Percentiles rank a stretch among this genome's conserved stretches.
These are phyloP conservation scores for Penicillium sumatraense DNA, from an alignment of 2,329 filamentous ascomycete genomes.

Conservation along the genomic window DNA sequence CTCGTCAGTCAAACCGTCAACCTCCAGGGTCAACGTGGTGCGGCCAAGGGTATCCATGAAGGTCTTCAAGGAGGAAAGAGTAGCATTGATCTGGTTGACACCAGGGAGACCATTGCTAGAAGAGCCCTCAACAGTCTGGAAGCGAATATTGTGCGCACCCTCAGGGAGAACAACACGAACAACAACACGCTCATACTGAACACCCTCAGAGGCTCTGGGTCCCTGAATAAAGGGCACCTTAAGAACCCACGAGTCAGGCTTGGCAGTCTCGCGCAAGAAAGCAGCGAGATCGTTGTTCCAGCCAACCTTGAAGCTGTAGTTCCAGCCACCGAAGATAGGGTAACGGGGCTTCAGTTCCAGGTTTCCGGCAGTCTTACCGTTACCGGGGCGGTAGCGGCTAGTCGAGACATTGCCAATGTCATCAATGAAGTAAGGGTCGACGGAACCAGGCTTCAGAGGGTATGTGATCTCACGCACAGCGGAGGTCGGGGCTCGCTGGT, in stretches of 20 bases:
- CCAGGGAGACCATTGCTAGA: slow-evolving; percentile 70
- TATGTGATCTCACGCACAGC: slow-evolving; percentile 83
- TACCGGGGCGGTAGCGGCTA: slow-evolving; percentile 72
- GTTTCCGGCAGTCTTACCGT: slow-evolving; percentile 57
- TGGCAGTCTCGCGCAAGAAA: slow-evolving; percentile 68
- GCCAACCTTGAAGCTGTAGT: slow-evolving; percentile 94
- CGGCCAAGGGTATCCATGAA: slow-evolving; percentile 94
- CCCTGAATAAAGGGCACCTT: slow-evolving; percentile 94
- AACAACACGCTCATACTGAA: slow-evolving; percentile 81
- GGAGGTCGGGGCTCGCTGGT: slow-evolving; percentile 75
- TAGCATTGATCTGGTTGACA: slow-evolving; percentile 54
- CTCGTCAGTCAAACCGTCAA: slow-evolving; percentile 88
- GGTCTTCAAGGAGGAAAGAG: slow-evolving; percentile 74
- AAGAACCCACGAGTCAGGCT: slow-evolving; percentile 75
- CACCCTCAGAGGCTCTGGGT: slow-evolving; percentile 80
- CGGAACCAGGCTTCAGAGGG: slow-evolving; percentile 76
- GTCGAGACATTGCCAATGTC: slow-evolving; percentile 97
- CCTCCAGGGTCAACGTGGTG: slow-evolving; percentile 78
- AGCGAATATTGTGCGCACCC: slow-evolving; percentile 68
- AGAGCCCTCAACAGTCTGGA: slow-evolving; percentile 77
- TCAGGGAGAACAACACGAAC: slow-evolving; percentile 87
- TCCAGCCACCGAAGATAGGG: slow-evolving; percentile 97
- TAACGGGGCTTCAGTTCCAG: slow-evolving; percentile 93
- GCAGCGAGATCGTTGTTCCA: slow-evolving; percentile 87
- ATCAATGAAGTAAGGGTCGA: slow-evolving; percentile 92